These are phyloP conservation scores for Geoglossum cookeanum DNA, from an alignment of 2,329 filamentous ascomycete species.

Conservation along the genomic window DNA sequence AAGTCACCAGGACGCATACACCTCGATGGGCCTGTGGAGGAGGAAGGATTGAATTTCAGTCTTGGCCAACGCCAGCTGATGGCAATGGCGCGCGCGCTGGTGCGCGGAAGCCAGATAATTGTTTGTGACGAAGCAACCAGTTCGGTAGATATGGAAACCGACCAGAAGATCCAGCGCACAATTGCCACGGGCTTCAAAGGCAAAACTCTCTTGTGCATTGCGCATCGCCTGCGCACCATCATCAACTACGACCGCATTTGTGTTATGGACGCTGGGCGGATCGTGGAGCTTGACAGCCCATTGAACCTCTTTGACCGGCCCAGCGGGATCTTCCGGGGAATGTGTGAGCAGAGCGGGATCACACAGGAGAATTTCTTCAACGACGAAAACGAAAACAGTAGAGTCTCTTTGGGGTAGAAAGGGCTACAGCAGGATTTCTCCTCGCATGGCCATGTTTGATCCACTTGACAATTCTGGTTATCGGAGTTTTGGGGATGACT, in stretches of 20 bases:
- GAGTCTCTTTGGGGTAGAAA: background rate
- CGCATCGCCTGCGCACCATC: conserved; percentile 80
- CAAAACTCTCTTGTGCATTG: conserved; percentile 80
- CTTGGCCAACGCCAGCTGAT: conserved; percentile 89
- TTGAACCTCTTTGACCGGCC: conserved; percentile 46
- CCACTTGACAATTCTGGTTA: background rate
- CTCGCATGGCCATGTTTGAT: background rate
- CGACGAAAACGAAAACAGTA: background rate
- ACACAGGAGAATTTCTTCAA: conserved; percentile 27
- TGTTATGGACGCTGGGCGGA: conserved; percentile 80
- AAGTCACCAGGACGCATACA: conserved; percentile 42
- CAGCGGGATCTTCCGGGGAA: conserved; percentile 64
- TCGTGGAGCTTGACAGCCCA: conserved; percentile 73
- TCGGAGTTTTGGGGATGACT: background rate
- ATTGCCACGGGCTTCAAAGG: conserved; percentile 73
- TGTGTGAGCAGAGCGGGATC: conserved; percentile 81
- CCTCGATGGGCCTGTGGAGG: conserved; percentile 71
- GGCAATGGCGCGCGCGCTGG: conserved; percentile 78
- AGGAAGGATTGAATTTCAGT: conserved; percentile 91
- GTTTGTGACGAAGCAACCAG: conserved; percentile 94
- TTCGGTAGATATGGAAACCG: conserved; percentile 87
- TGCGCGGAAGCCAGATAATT: conserved; percentile 76
- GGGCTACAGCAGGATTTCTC: background rate
- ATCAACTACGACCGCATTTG: conserved; percentile 89
- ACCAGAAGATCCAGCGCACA: conserved; percentile 82